phyloP scores from a whole-genome alignment of 495 filamentous ascomycete genomes.

The Lepidopterella palustris region DNA sequence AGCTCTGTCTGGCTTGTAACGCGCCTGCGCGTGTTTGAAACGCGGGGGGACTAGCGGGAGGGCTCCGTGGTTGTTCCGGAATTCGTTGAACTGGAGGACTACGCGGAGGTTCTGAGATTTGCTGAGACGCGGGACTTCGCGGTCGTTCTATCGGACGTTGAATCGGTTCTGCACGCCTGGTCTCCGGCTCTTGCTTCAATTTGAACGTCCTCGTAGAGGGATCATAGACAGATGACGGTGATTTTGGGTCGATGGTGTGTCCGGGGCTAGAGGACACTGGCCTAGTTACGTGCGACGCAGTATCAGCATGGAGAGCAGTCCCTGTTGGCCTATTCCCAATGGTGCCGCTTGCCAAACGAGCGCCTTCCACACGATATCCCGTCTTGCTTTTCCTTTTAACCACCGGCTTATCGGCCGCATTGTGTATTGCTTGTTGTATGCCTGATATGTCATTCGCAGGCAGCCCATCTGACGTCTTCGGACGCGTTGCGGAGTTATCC shows the following conservation, averaged over 20 bases:
- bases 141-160: not conserved
- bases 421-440: constrained; percentile 38
- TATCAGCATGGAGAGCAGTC: constrained; percentile 31
- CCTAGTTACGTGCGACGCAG: no score
- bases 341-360: constrained; percentile 34
- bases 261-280: not conserved
- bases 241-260: constrained; percentile 21
- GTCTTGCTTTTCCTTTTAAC: constrained; percentile 50
- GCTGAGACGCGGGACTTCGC: not conserved
- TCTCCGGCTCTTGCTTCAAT: constrained; percentile 19
- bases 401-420: constrained; percentile 44
- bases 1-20: constrained; percentile 10
- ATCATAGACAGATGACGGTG: constrained; percentile 24
- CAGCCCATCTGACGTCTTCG: constrained; percentile 8
- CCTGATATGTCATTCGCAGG: constrained; percentile 30
- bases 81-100: no score
- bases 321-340: constrained; percentile 37
- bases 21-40: constrained; percentile 2
- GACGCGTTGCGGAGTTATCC: constrained; percentile 1
- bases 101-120: no score
- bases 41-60: no score
- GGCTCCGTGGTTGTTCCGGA: no score
- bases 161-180: not conserved
- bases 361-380: constrained; percentile 42
- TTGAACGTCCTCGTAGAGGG: constrained; percentile 28